Base-by-base conservation (phyloP, 2,329 filamentous ascomycete species). In the Fusarium sp. region DNA sequence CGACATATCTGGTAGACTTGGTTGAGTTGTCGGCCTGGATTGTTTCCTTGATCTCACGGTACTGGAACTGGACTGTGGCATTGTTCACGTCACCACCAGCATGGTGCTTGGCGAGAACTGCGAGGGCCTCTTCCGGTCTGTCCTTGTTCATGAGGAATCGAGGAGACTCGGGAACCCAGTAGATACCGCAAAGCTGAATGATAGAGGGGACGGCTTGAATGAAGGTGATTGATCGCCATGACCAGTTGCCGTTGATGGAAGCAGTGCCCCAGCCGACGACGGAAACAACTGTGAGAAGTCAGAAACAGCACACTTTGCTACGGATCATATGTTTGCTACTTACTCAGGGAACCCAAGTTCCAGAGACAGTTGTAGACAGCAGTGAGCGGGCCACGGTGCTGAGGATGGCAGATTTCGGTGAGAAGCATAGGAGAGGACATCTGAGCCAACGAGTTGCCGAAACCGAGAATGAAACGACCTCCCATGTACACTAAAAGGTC, bases 311-410 rank as follows among this genome's bases (percentile, higher is more conserved):
- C 6, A 14, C 4, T 6, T 1, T 43, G 9, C 8, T n/a, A 3
- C 12, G 30, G 4, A 7, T 4, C 17, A 7, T 12, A 6, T 6
- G n/a, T 12, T 14, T 20, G 30, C 14, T 9, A 23, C 73, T 70
- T 67, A 77, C 75, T 67, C n/a, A 83, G 74, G 15, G 82, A 81
- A 36, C 87, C 88, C 55, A 88, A 76, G 74, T 90, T 89, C 88
- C 88, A 91, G 51, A 90, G 77, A 69, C 86, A 89, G 76, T 91
- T 91, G 78, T 91, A 91, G 58, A 91, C 82, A 15, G 88, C 83
- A 2, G 88, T 91, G 46, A 91, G 82, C 26, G 85, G 85, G 28
- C 84, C 88, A 73, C 89, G 86, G 73, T 91, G 88, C 73, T 91
- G 89, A 23, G 89, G 88, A 73, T 91, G 89, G 77, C 85, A 87